Percentiles rank a stretch among this genome's conserved stretches.
Evolutionary conservation across 1,284 basidiomycete genomes (phyloP).

Genomic region (Kalmanozyma brasiliensis): DNA sequence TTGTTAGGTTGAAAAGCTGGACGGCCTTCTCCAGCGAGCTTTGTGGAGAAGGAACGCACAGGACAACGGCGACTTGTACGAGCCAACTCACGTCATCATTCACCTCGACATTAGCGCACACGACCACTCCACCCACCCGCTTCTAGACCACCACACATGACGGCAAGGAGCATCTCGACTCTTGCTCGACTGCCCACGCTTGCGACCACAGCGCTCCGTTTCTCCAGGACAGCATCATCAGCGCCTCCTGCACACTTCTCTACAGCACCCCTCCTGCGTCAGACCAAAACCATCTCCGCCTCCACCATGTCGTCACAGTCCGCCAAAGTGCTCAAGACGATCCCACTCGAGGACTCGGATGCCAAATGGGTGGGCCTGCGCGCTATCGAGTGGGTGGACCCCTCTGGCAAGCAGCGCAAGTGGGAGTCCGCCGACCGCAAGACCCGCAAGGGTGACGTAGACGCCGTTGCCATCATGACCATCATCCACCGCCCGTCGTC

Average conservation of each 20-base stretch:
- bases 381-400: constrained; percentile 65
- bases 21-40: background rate
- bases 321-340: constrained; percentile 40
- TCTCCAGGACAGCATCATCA: background rate
- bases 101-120: too few species aligned
- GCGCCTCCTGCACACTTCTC: constrained; percentile 5
- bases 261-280: background rate
- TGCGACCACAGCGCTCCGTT: background rate
- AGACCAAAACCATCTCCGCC: constrained; percentile 13
- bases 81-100: constrained; percentile 9
- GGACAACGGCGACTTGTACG: background rate
- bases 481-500: constrained; percentile 57
- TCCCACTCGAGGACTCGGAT: constrained; percentile 48
- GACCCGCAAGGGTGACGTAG: constrained; percentile 64
- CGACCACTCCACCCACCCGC: background rate
- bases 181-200: constrained; percentile 19
- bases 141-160: constrained; percentile 10
- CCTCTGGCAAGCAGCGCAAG: constrained; percentile 58
- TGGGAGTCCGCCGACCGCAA: constrained; percentile 66
- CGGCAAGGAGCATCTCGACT: constrained; percentile 6
- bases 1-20: background rate
- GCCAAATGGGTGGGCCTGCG: constrained; percentile 65
- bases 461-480: constrained; percentile 65
- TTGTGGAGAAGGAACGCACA: constrained; percentile 9
- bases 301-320: constrained; percentile 46